These are phyloP conservation scores for Penicillium arizonense DNA, from an alignment of 495 filamentous ascomycete genomes.

Conservation along the genomic window DNA sequence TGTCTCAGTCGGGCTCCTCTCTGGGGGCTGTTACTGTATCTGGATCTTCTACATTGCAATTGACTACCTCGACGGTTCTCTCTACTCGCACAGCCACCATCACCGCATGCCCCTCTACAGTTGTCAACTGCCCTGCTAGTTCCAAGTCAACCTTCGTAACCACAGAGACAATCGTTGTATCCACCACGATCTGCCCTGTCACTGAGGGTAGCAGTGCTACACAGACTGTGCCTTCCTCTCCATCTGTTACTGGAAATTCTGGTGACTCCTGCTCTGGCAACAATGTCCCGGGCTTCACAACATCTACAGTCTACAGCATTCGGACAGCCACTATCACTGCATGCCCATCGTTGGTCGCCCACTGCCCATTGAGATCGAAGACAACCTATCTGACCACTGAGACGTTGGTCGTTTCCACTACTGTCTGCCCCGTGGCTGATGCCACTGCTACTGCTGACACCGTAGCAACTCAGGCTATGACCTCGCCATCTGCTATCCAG, in stretches of 20 bases:
- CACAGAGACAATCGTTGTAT: slow-evolving; percentile 13
- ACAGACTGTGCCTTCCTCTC: neutral
- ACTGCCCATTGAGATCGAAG: slow-evolving; percentile 9
- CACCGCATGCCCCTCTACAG: slow-evolving; percentile 14
- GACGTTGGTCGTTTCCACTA: slow-evolving; percentile 13
- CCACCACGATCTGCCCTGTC: slow-evolving; percentile 15
- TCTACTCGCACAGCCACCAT: slow-evolving; percentile 8
- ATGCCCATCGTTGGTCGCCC: slow-evolving; percentile 12
- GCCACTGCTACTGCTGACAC: slow-evolving; percentile 5
- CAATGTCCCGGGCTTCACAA: slow-evolving; percentile 3
- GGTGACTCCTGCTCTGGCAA: neutral
- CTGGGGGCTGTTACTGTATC: neutral
- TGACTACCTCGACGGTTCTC: slow-evolving; percentile 10
- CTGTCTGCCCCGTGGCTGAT: slow-evolving; percentile 11
- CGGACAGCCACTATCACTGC: slow-evolving; percentile 19
- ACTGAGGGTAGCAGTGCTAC: slow-evolving; percentile 4
- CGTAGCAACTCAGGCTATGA: neutral
- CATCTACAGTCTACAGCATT: slow-evolving; percentile 13
- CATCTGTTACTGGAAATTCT: neutral
- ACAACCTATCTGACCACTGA: slow-evolving; percentile 16
- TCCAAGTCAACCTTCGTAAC: slow-evolving; percentile 8
- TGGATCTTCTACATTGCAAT: neutral
- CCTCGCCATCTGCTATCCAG: neutral
- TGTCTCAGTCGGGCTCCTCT: neutral
- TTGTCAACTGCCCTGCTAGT: slow-evolving; percentile 10